phyloP scores from a whole-genome alignment of 2,329 filamentous ascomycete species.

The Trichoderma sp. region DNA sequence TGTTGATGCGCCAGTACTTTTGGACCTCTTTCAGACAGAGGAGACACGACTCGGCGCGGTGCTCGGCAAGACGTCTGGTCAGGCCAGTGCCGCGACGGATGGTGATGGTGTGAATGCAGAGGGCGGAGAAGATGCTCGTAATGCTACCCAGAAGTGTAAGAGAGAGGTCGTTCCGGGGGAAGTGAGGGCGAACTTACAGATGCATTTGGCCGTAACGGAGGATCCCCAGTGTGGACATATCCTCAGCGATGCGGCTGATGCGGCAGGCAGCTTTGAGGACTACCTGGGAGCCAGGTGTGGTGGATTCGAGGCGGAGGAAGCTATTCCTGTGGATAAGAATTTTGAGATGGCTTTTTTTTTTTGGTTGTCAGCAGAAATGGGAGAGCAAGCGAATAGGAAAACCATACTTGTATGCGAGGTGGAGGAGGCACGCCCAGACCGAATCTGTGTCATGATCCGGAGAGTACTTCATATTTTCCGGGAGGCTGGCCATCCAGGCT shows the following conservation, averaged over 20 bases:
- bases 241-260: slow-evolving; percentile 38
- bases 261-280: slow-evolving; percentile 34
- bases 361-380: background rate
- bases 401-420: slow-evolving; percentile 37
- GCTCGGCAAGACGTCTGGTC: slow-evolving; percentile 35
- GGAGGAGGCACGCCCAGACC: slow-evolving; percentile 37
- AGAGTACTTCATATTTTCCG: slow-evolving; percentile 29
- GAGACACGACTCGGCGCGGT: slow-evolving; percentile 38
- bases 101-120: slow-evolving; percentile 38
- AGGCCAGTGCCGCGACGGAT: slow-evolving; percentile 34
- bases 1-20: slow-evolving; percentile 42
- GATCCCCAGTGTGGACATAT: slow-evolving; percentile 36
- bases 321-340: slow-evolving; percentile 37
- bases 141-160: slow-evolving; percentile 26
- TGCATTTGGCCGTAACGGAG: slow-evolving; percentile 40
- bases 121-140: slow-evolving; percentile 37
- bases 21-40: slow-evolving; percentile 38
- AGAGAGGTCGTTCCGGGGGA: background rate
- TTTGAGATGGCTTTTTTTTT: slow-evolving; percentile 31
- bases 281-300: slow-evolving; percentile 29
- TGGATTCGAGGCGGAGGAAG: slow-evolving; percentile 30
- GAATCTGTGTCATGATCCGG: slow-evolving; percentile 35
- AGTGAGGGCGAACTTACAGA: slow-evolving; percentile 27
- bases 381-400: background rate
- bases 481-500: slow-evolving; percentile 35